Evolutionary conservation across 2,329 filamentous ascomycete genomes (phyloP).

Genomic region (Sclerotinia nivalis): DNA sequence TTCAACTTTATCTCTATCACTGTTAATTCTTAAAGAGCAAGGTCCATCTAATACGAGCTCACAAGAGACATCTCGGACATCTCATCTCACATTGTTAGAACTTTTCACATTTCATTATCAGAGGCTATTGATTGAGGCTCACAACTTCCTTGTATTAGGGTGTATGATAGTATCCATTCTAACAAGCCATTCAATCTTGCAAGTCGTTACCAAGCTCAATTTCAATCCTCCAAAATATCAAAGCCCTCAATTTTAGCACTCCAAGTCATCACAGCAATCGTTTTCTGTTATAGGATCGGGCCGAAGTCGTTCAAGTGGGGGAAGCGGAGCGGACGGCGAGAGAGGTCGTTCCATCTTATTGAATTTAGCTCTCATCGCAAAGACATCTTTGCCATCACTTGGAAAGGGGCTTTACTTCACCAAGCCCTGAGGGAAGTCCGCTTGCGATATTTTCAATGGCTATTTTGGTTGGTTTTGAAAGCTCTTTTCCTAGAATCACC

Average conservation of each 20-base stretch:
- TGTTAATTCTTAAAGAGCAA: neutral
- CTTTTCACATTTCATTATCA: neutral
- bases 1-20: too few species aligned
- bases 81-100: neutral
- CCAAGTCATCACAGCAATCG: neutral
- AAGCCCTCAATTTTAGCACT: neutral
- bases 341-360: slow-evolving; percentile 9
- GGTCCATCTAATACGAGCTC: neutral
- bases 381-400: slow-evolving; percentile 14
- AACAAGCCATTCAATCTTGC: neutral
- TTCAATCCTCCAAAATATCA: neutral
- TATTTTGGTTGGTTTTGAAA: slow-evolving; percentile 26
- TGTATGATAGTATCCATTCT: slow-evolving; percentile 4
- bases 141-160: neutral
- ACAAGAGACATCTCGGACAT: neutral
- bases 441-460: slow-evolving; percentile 20
- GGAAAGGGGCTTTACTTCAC: slow-evolving; percentile 13
- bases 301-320: neutral
- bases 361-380: slow-evolving; percentile 14
- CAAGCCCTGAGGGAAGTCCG: slow-evolving; percentile 15
- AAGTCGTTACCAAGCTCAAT: neutral
- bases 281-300: neutral
- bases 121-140: neutral
- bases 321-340: neutral
- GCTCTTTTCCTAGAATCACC: slow-evolving; percentile 26